These are phyloP conservation scores for Stemphylium beticola DNA, from an alignment of 2,329 filamentous ascomycete genomes.

Conservation along the genomic window DNA sequence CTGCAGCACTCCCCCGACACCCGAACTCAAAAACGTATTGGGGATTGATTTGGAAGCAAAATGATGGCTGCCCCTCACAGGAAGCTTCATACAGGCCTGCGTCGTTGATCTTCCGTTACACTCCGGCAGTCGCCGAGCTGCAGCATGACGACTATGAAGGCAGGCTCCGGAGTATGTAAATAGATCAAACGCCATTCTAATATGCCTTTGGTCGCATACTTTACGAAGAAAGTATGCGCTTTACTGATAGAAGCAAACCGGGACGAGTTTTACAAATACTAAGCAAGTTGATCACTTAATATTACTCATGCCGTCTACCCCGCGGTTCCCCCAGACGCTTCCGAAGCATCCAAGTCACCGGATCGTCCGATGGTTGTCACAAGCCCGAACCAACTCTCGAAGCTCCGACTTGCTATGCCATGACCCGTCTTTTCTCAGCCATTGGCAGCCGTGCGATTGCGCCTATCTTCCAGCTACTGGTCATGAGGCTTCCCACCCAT, in stretches of 20 bases:
- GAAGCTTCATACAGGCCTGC: slow-evolving; percentile 2
- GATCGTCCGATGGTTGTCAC: slow-evolving; percentile 15
- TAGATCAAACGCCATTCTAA: neutral
- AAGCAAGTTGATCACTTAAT: slow-evolving; percentile 21
- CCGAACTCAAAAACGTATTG: neutral
- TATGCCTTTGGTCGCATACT: too few relatives aligned
- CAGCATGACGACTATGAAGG: slow-evolving; percentile 10
- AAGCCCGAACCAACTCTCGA: slow-evolving; percentile 1
- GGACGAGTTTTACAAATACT: neutral
- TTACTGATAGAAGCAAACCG: neutral
- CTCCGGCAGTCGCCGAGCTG: neutral
- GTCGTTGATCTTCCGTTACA: neutral
- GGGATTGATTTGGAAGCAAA: slow-evolving; percentile 3
- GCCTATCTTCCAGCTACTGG: slow-evolving; percentile 14
- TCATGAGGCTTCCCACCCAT: slow-evolving; percentile 10
- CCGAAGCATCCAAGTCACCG: slow-evolving; percentile 18
- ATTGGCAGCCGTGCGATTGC: slow-evolving; percentile 11
- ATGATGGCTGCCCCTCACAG: neutral
- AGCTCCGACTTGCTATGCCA: slow-evolving; percentile 5
- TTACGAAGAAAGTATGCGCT: neutral
- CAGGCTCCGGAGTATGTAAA: neutral
- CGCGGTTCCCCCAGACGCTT: slow-evolving; percentile 21
- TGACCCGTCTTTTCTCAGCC: slow-evolving; percentile 2
- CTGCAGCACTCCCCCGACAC: neutral
- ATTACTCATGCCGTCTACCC: slow-evolving; percentile 19